Percentiles rank a stretch among this genome's conserved stretches.
Evolutionary conservation across 768 basidiomycete genomes (phyloP).

Genomic region (Vararia minispora): DNA sequence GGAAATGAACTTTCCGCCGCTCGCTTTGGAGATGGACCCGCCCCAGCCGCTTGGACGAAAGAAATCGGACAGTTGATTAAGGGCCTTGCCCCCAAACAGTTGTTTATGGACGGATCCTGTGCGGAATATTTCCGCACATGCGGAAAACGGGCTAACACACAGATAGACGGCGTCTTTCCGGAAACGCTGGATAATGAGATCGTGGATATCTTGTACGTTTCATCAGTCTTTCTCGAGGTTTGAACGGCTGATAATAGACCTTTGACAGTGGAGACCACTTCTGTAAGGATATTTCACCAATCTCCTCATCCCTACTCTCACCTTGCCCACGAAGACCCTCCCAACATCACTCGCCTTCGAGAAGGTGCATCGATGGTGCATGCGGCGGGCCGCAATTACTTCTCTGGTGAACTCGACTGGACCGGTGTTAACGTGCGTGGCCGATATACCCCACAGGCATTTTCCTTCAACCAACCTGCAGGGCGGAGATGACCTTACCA

Average conservation of each 20-base stretch:
- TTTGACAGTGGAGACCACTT: not conserved
- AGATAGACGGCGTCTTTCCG: not conserved
- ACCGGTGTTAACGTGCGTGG: constrained; percentile 9
- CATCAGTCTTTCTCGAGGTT: too few relatives aligned
- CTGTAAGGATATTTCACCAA: not conserved
- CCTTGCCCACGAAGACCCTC: constrained; percentile 10
- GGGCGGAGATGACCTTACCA: constrained; percentile 6
- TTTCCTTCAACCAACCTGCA: too few relatives aligned
- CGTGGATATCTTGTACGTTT: not conserved
- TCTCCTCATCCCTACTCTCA: constrained; percentile 3
- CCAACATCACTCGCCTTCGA: constrained; percentile 13
- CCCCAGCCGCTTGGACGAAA: constrained; percentile 18
- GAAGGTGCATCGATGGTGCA: constrained; percentile 9
- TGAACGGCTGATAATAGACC: too few relatives aligned
- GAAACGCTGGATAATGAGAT: not conserved
- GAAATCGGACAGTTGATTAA: constrained; percentile 16
- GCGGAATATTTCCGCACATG: too few relatives aligned
- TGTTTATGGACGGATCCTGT: constrained; percentile 10
- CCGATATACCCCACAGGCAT: not conserved
- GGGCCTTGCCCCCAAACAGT: constrained; percentile 18
- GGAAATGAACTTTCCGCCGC: constrained; percentile 17
- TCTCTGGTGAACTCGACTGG: constrained; percentile 22
- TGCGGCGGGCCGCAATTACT: constrained; percentile 11
- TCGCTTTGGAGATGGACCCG: constrained; percentile 15
- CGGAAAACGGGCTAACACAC: not conserved